These are phyloP conservation scores for Begonia peltatifolia DNA, from an alignment of 306 rosid species.

Conservation along the genomic window DNA sequence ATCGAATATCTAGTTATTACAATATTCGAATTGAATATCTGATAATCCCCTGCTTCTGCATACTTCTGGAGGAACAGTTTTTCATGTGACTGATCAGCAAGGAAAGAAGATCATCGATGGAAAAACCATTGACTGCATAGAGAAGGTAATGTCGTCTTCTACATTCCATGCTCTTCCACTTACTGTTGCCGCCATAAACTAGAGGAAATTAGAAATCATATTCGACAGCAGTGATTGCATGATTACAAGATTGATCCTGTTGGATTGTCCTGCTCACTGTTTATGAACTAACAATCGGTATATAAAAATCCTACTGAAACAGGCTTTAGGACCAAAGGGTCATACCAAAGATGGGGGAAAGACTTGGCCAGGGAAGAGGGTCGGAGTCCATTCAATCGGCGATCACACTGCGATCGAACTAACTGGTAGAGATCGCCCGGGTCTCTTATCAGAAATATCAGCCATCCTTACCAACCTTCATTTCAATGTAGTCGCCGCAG, in stretches of 20 bases:
- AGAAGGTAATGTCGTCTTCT: constrained; percentile 37
- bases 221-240: neutral
- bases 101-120: constrained; percentile 63
- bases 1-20: too few species aligned
- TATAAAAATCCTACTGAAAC: constrained; percentile 9
- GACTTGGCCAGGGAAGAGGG: constrained; percentile 39
- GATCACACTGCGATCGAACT: constrained; percentile 58
- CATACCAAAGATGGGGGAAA: constrained; percentile 34
- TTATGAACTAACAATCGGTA: too few species aligned
- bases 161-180: neutral
- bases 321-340: constrained; percentile 86
- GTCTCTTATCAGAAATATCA: constrained; percentile 72
- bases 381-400: constrained; percentile 57
- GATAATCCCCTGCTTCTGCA: neutral
- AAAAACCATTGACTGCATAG: constrained; percentile 52
- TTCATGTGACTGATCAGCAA: constrained; percentile 82
- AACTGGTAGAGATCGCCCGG: constrained; percentile 67
- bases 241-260: neutral
- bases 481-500: constrained; percentile 54
- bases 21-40: neutral
- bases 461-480: constrained; percentile 64
- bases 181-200: too few species aligned
- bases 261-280: too few species aligned
- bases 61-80: constrained; percentile 25
- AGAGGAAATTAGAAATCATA: too few species aligned